phyloP scores from a whole-genome alignment of 345 rosid species.

The Clausena lansium region DNA sequence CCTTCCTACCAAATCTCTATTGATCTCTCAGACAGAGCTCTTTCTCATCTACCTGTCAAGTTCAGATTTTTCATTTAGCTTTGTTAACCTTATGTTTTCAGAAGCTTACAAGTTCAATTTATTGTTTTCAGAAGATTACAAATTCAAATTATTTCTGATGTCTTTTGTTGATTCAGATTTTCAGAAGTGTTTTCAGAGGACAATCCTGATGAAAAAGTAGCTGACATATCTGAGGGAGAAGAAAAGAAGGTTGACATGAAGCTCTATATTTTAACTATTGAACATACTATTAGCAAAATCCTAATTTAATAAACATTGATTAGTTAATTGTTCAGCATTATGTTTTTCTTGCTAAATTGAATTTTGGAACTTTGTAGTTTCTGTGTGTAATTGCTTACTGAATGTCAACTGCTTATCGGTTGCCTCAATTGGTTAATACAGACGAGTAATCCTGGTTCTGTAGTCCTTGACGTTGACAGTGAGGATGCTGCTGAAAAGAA shows the following conservation, averaged over 20 bases:
- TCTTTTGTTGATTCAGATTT: constrained; percentile 43
- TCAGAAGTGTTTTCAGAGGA: constrained; percentile 60
- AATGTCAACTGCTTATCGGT: constrained; percentile 6
- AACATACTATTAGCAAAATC: constrained; percentile 19
- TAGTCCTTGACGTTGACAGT: constrained; percentile 20
- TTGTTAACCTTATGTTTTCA: constrained; percentile 14
- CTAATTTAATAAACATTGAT: constrained; percentile 13
- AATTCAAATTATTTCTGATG: not conserved
- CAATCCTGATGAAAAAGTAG: constrained; percentile 44
- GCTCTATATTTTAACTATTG: constrained; percentile 22
- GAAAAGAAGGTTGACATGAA: constrained; percentile 39
- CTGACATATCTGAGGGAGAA: constrained; percentile 32
- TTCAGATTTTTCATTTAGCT: constrained; percentile 2
- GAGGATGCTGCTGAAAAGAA: constrained; percentile 18
- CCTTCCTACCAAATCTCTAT: not conserved
- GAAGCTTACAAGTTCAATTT: not conserved
- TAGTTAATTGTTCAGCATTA: not conserved
- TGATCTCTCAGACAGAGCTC: constrained; percentile 3
- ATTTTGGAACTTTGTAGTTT: not conserved
- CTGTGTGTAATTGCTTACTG: not conserved
- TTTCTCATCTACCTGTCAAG: not conserved
- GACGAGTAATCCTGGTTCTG: constrained; percentile 20
- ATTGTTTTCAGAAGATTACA: not conserved
- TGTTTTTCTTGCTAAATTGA: constrained; percentile 7
- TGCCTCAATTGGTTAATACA: constrained; percentile 29